Evolutionary conservation across 805 yeast species (phyloP).

Genomic region (Hanseniaspora meyeri): DNA sequence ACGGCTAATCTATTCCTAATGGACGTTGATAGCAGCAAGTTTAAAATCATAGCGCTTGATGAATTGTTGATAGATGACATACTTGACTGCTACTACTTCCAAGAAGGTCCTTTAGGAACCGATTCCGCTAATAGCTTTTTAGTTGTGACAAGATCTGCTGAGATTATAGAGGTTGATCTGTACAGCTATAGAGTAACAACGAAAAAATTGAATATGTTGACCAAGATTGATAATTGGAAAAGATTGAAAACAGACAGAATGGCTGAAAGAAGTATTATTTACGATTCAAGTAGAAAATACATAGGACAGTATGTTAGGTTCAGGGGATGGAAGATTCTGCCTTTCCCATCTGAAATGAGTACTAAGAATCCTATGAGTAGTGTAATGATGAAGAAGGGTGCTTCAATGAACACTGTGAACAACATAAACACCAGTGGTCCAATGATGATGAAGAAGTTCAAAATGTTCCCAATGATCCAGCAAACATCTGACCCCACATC

Average conservation of each 20-base stretch:
- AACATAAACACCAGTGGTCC: not conserved
- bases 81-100: slow-evolving; percentile 1
- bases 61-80: not conserved
- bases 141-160: slow-evolving; percentile 1
- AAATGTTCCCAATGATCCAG: slow-evolving; percentile 9
- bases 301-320: slow-evolving; percentile 13
- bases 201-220: not conserved
- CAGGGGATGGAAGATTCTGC: slow-evolving; percentile 12
- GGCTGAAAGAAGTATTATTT: slow-evolving; percentile 12
- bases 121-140: slow-evolving; percentile 2
- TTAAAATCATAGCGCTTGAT: not conserved
- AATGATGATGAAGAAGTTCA: not conserved
- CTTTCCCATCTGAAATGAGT: not conserved
- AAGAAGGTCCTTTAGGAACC: slow-evolving; percentile 7
- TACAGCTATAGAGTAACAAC: not conserved
- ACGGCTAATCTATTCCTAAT: not conserved
- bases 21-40: not conserved
- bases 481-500: slow-evolving; percentile 9
- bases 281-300: not conserved
- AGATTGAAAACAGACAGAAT: slow-evolving; percentile 9
- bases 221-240: slow-evolving; percentile 7
- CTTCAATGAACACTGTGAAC: not conserved
- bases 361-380: not conserved
- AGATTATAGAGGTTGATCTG: slow-evolving; percentile 6
- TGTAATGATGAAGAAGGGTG: not conserved